These are phyloP conservation scores for Solanum hybrid DNA, from an alignment of 305 asterid genomes.

Conservation along the genomic window DNA sequence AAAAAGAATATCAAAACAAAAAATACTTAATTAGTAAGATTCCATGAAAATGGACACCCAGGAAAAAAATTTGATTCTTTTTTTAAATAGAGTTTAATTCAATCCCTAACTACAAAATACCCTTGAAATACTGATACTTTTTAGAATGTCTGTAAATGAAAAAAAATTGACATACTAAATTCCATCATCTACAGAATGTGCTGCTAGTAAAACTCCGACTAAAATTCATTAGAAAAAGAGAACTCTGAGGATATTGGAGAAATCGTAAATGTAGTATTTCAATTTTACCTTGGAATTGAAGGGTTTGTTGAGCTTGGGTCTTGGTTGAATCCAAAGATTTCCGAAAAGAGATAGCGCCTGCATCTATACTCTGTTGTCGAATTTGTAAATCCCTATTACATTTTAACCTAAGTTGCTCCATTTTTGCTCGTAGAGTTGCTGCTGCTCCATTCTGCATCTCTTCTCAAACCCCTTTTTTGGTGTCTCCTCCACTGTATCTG, in stretches of 20 bases:
- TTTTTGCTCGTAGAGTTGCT: not conserved
- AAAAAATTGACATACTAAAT: not conserved
- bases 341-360: not conserved
- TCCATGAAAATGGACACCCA: not conserved
- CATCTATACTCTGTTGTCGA: not conserved
- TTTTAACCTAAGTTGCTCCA: not conserved
- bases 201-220: not conserved
- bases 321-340: not conserved
- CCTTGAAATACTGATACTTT: not conserved
- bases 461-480: not conserved
- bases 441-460: not conserved
- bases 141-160: not conserved
- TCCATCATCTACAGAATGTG: not conserved
- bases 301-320: not conserved
- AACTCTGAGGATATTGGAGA: not conserved
- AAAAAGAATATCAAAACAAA: not conserved
- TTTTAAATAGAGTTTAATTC: not conserved
- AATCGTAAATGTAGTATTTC: not conserved
- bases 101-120: not conserved
- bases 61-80: not conserved
- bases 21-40: not conserved
- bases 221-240: not conserved
- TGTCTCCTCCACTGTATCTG: not conserved
- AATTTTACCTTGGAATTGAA: not conserved
- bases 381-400: not conserved